phyloP scores from a whole-genome alignment of 768 basidiomycete genomes.

The Hypholoma sublateritium region DNA sequence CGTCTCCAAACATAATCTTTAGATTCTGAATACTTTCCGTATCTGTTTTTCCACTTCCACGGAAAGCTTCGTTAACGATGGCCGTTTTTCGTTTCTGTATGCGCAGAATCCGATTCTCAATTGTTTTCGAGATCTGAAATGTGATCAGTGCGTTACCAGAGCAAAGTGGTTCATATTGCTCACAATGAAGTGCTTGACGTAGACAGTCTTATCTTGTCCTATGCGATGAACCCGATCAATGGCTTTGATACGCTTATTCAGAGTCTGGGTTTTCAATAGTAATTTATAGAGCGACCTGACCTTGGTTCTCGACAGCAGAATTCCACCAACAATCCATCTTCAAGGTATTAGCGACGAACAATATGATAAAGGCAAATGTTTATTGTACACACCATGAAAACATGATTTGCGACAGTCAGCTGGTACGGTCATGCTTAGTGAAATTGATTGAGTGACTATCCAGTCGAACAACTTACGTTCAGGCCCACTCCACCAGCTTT shows the following conservation, averaged over 20 bases:
- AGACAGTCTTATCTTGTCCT: conserved; percentile 79
- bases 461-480: conserved; percentile 50
- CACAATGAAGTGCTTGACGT: conserved; percentile 85
- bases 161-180: conserved; percentile 18
- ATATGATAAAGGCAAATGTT: background rate
- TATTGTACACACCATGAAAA: conserved; percentile 68
- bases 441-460: background rate
- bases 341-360: background rate
- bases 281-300: conserved; percentile 27
- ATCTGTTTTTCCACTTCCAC: conserved; percentile 54
- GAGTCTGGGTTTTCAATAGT: background rate
- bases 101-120: conserved; percentile 75
- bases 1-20: conserved; percentile 73
- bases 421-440: conserved; percentile 21
- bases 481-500: conserved; percentile 93
- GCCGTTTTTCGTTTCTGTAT: conserved; percentile 88
- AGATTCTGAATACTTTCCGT: conserved; percentile 80
- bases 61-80: conserved; percentile 83
- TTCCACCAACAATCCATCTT: conserved; percentile 97
- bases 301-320: conserved; percentile 79
- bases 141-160: background rate
- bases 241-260: conserved; percentile 38
- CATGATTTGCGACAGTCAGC: conserved; percentile 81
- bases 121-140: conserved; percentile 64
- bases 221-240: conserved; percentile 87